Conservation (phyloP, 306 rosid species). For the Astragalus membranaceus region DNA sequence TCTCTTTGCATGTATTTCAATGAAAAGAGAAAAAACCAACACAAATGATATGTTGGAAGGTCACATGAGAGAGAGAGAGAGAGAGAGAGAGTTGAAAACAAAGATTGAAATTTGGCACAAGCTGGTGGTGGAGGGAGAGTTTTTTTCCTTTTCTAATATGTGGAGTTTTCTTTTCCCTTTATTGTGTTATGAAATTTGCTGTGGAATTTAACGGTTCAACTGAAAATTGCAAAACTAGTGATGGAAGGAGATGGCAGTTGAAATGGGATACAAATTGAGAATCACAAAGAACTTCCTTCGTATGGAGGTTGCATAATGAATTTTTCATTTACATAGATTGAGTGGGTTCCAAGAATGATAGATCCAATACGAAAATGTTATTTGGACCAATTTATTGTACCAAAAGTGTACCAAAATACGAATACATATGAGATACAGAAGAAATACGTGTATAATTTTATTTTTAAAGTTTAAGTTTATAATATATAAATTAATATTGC, state of each 20-base stretch:
- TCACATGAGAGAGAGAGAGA: slow-evolving; percentile 28
- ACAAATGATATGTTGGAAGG: neutral
- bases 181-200: neutral
- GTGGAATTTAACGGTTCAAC: neutral
- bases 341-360: neutral
- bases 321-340: neutral
- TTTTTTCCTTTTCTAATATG: neutral
- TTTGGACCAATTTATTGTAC: too few species aligned
- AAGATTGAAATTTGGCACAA: neutral
- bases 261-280: neutral
- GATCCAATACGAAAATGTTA: too few species aligned
- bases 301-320: neutral
- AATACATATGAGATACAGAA: too few species aligned
- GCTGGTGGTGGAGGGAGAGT: neutral
- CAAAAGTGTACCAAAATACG: too few species aligned
- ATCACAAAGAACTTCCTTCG: neutral
- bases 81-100: neutral
- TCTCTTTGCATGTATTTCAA: neutral
- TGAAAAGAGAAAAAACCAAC: slow-evolving; percentile 6
- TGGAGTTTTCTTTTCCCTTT: neutral
- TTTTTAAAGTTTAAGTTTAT: too few species aligned
- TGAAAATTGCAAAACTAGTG: neutral
- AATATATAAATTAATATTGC: too few species aligned
- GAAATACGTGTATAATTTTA: too few species aligned
- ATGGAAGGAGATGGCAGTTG: too few species aligned